These are phyloP conservation scores for Aspergillus novofumigatus DNA, from an alignment of 2,329 filamentous ascomycete species.

Conservation along the genomic window DNA sequence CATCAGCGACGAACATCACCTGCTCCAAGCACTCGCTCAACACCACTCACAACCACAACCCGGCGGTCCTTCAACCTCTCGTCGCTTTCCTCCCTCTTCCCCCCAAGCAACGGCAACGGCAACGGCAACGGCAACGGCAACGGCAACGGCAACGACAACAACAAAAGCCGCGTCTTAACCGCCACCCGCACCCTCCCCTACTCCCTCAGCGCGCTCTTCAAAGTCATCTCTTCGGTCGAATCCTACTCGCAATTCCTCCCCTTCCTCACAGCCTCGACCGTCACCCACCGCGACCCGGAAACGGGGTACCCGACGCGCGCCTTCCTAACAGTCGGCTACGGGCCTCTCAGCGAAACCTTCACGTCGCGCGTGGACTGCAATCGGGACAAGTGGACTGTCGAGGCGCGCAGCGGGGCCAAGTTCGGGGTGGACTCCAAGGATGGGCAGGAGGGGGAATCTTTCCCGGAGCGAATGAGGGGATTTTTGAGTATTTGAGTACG, in stretches of 20 bases:
- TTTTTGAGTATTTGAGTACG: slow-evolving; percentile 44
- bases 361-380: slow-evolving; percentile 75
- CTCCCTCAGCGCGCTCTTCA: slow-evolving; percentile 66
- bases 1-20: slow-evolving; percentile 9
- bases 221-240: slow-evolving; percentile 81
- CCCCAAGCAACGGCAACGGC: slow-evolving; percentile 15
- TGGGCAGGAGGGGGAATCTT: slow-evolving; percentile 53
- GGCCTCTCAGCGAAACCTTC: slow-evolving; percentile 77
- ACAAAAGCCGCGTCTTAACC: slow-evolving; percentile 61
- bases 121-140: slow-evolving; percentile 29
- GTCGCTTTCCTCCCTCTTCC: slow-evolving; percentile 26
- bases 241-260: slow-evolving; percentile 85
- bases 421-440: slow-evolving; percentile 55
- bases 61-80: slow-evolving; percentile 24
- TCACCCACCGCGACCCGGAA: slow-evolving; percentile 65
- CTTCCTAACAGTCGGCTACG: slow-evolving; percentile 80
- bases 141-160: slow-evolving; percentile 17
- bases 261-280: slow-evolving; percentile 73
- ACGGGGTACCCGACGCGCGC: slow-evolving; percentile 63
- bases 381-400: slow-evolving; percentile 62
- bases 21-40: slow-evolving; percentile 5
- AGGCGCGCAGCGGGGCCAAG: slow-evolving; percentile 56
- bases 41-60: slow-evolving; percentile 5
- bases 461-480: slow-evolving; percentile 44
- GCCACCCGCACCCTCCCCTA: slow-evolving; percentile 76